A percentile compares a stretch with the other conserved stretches of the same genome.
Evolutionary conservation across 192 early-diverging fungal genomes (phyloP).

Genomic region (Entomortierella beljakovae): DNA sequence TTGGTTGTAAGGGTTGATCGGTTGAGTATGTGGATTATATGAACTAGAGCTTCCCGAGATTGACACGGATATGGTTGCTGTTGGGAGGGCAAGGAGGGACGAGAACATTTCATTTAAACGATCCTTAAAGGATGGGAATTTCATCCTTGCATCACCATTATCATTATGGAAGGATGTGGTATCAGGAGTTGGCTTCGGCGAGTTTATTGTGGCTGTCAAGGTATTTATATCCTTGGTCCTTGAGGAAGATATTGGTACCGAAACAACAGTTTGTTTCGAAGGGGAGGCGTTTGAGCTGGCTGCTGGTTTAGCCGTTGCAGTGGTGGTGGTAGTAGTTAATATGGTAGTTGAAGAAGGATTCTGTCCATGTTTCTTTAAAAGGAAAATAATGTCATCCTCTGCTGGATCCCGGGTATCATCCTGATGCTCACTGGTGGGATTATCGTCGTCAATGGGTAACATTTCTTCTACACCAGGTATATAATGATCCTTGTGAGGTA

Average conservation of each 20-base stretch:
- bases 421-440: too few relatives aligned
- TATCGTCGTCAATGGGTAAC: conserved; percentile 37
- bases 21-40: too few relatives aligned
- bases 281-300: too few relatives aligned
- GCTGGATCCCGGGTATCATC: too few relatives aligned
- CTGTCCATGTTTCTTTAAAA: background rate
- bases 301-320: background rate
- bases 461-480: conserved; percentile 33
- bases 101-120: background rate
- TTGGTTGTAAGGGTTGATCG: too few relatives aligned
- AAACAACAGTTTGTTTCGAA: too few relatives aligned
- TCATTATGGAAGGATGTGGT: too few relatives aligned
- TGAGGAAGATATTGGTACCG: too few relatives aligned
- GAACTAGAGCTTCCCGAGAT: background rate
- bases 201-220: too few relatives aligned
- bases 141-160: background rate
- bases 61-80: background rate
- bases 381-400: background rate
- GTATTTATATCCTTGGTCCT: too few relatives aligned
- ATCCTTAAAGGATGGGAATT: background rate
- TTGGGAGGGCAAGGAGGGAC: background rate
- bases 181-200: too few relatives aligned
- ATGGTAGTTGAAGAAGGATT: background rate
- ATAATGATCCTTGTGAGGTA: conserved; percentile 20
- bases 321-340: background rate